Evolutionary conservation across 352 stramenopile genomes (phyloP).

Genomic region (Globisporangium nagaii): DNA sequence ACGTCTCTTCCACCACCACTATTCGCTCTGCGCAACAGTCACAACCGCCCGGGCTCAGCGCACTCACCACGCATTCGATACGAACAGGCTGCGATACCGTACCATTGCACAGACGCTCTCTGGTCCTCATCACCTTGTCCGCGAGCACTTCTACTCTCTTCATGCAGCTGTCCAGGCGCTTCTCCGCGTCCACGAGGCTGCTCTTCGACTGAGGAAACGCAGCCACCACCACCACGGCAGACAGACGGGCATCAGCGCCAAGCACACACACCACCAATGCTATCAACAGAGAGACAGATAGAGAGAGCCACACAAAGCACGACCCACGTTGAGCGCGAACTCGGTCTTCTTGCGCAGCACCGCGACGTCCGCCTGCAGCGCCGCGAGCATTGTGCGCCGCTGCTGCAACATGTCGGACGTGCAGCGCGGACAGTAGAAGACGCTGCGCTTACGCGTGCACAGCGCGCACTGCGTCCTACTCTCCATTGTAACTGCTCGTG

Average conservation of each 20-base stretch:
- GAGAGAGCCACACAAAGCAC: not conserved
- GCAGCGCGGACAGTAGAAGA: conserved; percentile 64
- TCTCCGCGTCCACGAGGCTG: conserved; percentile 43
- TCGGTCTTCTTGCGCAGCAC: conserved; percentile 78
- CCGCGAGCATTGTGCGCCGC: conserved; percentile 65
- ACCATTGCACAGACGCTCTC: conserved; percentile 65
- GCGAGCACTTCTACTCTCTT: conserved; percentile 49
- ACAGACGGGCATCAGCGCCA: no score
- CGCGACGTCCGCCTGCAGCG: conserved; percentile 69
- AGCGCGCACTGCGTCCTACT: conserved; percentile 39
- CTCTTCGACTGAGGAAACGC: conserved; percentile 54
- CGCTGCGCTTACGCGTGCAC: conserved; percentile 36
- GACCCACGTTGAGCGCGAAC: conserved; percentile 49
- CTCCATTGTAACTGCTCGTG: no score
- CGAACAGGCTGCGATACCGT: no score
- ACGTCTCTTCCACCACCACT: conserved; percentile 45
- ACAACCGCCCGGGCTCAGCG: no score
- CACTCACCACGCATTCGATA: no score
- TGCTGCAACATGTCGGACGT: conserved; percentile 68
- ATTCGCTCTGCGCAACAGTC: conserved; percentile 39
- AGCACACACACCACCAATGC: not conserved
- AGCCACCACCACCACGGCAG: no score
- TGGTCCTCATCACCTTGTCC: conserved; percentile 63
- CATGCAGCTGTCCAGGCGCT: conserved; percentile 42
- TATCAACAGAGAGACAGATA: not conserved